Conservation (phyloP, 345 rosid species). For the Lumnitzera racemosa region DNA sequence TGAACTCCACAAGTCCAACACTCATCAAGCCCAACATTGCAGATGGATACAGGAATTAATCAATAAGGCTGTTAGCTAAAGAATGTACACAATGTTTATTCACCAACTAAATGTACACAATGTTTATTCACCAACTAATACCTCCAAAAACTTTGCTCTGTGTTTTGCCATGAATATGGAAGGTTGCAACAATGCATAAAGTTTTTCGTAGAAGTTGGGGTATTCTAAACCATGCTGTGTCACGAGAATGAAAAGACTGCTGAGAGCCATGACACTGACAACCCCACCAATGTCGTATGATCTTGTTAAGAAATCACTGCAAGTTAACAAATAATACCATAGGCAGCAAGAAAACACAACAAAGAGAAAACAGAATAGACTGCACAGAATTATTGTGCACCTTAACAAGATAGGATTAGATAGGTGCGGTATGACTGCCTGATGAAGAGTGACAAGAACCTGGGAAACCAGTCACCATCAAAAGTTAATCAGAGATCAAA, state of each 20-base stretch:
- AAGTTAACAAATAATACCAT: constrained; percentile 9
- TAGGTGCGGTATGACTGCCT: constrained; percentile 67
- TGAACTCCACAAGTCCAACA: too few relatives aligned
- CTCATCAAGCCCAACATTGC: too few relatives aligned
- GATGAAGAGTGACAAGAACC: constrained; percentile 76
- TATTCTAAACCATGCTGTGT: constrained; percentile 83
- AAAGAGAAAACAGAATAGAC: not conserved
- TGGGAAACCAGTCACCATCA: constrained; percentile 20
- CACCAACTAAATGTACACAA: not conserved
- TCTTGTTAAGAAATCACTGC: constrained; percentile 90
- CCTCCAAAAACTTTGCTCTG: constrained; percentile 87
- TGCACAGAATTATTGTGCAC: constrained; percentile 19
- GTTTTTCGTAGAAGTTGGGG: constrained; percentile 81
- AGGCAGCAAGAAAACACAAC: constrained; percentile 2
- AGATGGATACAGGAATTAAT: too few relatives aligned
- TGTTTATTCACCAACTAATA: constrained; percentile 16
- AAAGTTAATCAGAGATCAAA: not conserved
- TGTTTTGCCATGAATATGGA: constrained; percentile 86
- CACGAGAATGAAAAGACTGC: constrained; percentile 89
- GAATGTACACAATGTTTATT: too few relatives aligned
- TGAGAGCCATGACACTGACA: constrained; percentile 93
- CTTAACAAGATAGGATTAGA: constrained; percentile 77
- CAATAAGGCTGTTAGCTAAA: too few relatives aligned
- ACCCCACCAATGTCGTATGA: constrained; percentile 95
- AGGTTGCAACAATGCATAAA: constrained; percentile 70